These are phyloP conservation scores for Symbiotaphrina buchneri DNA, from an alignment of 495 filamentous ascomycete genomes.

Conservation along the genomic window DNA sequence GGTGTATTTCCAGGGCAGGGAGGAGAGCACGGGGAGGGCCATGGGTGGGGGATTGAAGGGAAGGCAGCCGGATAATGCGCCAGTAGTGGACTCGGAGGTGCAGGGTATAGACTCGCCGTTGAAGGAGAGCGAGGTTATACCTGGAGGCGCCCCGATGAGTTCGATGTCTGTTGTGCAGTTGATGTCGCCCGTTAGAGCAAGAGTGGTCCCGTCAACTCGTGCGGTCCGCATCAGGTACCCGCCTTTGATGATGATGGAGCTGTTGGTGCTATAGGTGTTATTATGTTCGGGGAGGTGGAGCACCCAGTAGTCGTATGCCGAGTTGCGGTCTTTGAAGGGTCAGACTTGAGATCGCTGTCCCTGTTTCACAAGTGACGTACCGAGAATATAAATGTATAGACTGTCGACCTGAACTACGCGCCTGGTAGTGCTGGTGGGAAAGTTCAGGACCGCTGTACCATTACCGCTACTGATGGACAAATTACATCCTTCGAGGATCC, in stretches of 20 bases:
- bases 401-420: conserved; percentile 27
- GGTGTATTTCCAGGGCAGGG: conserved; percentile 41
- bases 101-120: conserved; percentile 30
- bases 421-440: conserved; percentile 24
- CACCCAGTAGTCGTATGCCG: conserved; percentile 59
- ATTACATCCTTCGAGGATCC: no score
- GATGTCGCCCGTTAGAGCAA: conserved; percentile 46
- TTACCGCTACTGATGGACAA: no score
- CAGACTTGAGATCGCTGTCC: conserved; percentile 5
- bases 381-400: conserved; percentile 26
- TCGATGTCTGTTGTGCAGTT: conserved; percentile 46
- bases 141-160: conserved; percentile 32
- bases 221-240: conserved; percentile 56
- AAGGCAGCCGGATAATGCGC: conserved; percentile 23
- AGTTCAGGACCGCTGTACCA: no score
- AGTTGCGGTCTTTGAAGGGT: conserved; percentile 27
- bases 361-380: no score
- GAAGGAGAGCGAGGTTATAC: conserved; percentile 20
- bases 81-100: conserved; percentile 12
- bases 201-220: conserved; percentile 19
- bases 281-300: conserved; percentile 29
- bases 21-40: conserved; percentile 26
- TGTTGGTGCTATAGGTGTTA: conserved; percentile 13
- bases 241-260: conserved; percentile 41
- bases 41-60: conserved; percentile 27